These are phyloP conservation scores for Penicillium paxilli DNA, from an alignment of 495 filamentous ascomycete genomes.

Conservation along the genomic window DNA sequence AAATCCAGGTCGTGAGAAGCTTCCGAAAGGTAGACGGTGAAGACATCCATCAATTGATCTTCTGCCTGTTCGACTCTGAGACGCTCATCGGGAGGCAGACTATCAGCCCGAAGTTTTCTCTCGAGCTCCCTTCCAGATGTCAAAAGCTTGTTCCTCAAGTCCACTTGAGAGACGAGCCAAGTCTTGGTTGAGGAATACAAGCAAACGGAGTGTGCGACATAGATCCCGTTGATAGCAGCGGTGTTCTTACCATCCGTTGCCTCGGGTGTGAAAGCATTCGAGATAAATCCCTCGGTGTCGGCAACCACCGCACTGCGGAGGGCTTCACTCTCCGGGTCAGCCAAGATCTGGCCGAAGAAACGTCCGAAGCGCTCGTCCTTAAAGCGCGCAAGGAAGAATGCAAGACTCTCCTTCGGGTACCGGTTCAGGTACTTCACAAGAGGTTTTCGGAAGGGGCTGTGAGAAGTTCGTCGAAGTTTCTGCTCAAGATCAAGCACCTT, in stretches of 20 bases:
- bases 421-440: constrained; percentile 93
- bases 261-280: constrained; percentile 60
- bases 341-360: constrained; percentile 91
- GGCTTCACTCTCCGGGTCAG: constrained; percentile 69
- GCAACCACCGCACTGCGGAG: constrained; percentile 72
- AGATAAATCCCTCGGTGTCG: constrained; percentile 69
- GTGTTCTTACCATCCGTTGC: constrained; percentile 63
- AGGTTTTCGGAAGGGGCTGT: constrained; percentile 88
- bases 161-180: constrained; percentile 79
- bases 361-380: constrained; percentile 84
- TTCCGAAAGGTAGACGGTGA: constrained; percentile 73
- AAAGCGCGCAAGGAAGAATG: constrained; percentile 71
- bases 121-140: constrained; percentile 71
- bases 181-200: constrained; percentile 48
- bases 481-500: constrained; percentile 86
- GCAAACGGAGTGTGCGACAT: constrained; percentile 75
- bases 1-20: constrained; percentile 80
- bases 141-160: constrained; percentile 69
- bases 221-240: constrained; percentile 84
- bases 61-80: constrained; percentile 87
- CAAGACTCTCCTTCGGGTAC: constrained; percentile 85
- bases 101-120: constrained; percentile 64
- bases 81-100: constrained; percentile 67
- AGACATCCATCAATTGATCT: constrained; percentile 84
- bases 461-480: constrained; percentile 82